A percentile compares a stretch with the other conserved stretches of the same genome.
Evolutionary conservation across 1,284 basidiomycete species (phyloP).

Genomic region (Volvariella volvacea): DNA sequence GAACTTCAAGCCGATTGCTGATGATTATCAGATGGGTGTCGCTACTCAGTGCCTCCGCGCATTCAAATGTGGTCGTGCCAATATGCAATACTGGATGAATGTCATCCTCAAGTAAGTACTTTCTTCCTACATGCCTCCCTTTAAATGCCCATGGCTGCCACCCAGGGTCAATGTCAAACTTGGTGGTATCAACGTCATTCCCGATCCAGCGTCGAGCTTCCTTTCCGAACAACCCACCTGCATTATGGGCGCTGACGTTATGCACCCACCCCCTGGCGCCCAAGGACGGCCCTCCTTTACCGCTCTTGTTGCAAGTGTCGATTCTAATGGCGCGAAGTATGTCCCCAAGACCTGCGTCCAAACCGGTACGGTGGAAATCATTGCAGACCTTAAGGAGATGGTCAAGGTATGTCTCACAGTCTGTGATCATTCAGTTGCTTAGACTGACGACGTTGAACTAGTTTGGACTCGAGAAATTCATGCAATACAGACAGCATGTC

Average conservation of each 20-base stretch:
- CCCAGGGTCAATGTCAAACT: slow-evolving; percentile 45
- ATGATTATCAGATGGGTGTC: slow-evolving; percentile 44
- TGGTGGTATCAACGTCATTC: slow-evolving; percentile 66
- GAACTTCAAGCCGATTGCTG: neutral
- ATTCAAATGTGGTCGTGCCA: slow-evolving; percentile 51
- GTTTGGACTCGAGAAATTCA: slow-evolving; percentile 51
- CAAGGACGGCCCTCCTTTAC: slow-evolving; percentile 71
- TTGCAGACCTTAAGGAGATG: slow-evolving; percentile 63
- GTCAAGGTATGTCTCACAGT: slow-evolving; percentile 31
- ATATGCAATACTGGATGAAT: slow-evolving; percentile 68
- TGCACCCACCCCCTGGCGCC: slow-evolving; percentile 71
- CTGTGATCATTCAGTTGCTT: slow-evolving; percentile 4
- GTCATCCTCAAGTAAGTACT: slow-evolving; percentile 63
- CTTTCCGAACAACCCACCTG: slow-evolving; percentile 60
- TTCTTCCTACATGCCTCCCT: neutral
- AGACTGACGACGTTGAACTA: slow-evolving; percentile 8
- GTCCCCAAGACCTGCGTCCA: slow-evolving; percentile 56
- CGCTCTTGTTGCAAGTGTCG: slow-evolving; percentile 67
- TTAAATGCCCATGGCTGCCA: neutral
- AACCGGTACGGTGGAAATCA: slow-evolving; percentile 65
- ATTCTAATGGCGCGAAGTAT: slow-evolving; percentile 54
- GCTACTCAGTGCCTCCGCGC: slow-evolving; percentile 67
- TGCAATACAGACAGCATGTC: slow-evolving; percentile 39
- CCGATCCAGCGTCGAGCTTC: slow-evolving; percentile 40
- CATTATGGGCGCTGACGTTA: slow-evolving; percentile 78